phyloP scores from a whole-genome alignment of 2,329 filamentous ascomycete genomes.

The Lojkania enalia region DNA sequence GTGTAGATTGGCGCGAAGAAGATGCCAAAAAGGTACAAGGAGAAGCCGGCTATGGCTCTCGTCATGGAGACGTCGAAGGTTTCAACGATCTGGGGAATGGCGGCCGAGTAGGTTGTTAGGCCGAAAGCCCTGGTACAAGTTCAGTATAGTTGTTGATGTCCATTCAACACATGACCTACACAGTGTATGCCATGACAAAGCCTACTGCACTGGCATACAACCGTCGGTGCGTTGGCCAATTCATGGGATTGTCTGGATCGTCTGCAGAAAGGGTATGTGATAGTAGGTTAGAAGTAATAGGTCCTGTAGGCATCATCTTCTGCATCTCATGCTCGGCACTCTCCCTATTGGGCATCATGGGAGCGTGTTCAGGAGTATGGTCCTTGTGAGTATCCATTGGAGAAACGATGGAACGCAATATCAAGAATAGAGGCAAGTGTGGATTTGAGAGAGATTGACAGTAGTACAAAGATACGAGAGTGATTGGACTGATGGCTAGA shows the following conservation, averaged over 20 bases:
- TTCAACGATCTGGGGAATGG: constrained; percentile 49
- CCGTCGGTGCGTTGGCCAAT: constrained; percentile 19
- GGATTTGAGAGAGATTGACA: neutral
- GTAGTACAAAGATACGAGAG: neutral
- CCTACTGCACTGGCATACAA: constrained; percentile 18
- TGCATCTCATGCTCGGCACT: constrained; percentile 9
- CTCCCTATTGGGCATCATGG: constrained; percentile 7
- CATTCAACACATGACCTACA: constrained; percentile 17
- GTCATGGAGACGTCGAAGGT: constrained; percentile 59
- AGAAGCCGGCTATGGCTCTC: constrained; percentile 59
- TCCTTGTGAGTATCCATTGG: neutral
- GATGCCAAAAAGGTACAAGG: constrained; percentile 63
- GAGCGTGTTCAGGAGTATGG: constrained; percentile 4
- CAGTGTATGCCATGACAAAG: constrained; percentile 19
- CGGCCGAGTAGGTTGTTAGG: constrained; percentile 53
- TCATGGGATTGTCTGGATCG: constrained; percentile 25
- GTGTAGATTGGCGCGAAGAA: constrained; percentile 61
- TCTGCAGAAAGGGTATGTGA: constrained; percentile 15
- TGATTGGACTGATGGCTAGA: neutral
- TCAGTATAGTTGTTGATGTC: neutral
- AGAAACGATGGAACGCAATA: neutral
- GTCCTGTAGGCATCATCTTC: constrained; percentile 8
- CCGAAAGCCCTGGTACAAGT: constrained; percentile 50
- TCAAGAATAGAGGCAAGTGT: too few species aligned
- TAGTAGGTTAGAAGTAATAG: constrained; percentile 14